Evolutionary conservation across 495 filamentous ascomycete genomes (phyloP).

Genomic region (Collariella sp.): DNA sequence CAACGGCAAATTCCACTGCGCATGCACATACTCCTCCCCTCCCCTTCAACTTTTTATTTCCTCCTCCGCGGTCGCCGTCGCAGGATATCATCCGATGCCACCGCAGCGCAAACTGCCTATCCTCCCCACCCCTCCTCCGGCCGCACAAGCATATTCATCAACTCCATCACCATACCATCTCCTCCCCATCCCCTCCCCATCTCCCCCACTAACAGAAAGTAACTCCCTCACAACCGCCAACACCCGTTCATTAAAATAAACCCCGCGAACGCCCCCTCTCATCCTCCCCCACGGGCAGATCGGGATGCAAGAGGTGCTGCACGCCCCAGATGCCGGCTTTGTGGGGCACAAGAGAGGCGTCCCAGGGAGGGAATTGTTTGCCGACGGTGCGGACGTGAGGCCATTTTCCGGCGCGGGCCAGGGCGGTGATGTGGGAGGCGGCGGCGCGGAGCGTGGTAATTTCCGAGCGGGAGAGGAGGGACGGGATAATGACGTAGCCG

Average conservation of each 20-base stretch:
- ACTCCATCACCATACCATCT: constrained; percentile 58
- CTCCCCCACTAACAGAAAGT: constrained; percentile 21
- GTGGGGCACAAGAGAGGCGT: constrained; percentile 21
- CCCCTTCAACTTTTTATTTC: constrained; percentile 37
- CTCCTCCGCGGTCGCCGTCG: constrained; percentile 46
- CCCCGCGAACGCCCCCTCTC: constrained; percentile 39
- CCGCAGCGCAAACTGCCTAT: constrained; percentile 52
- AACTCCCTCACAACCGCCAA: constrained; percentile 49
- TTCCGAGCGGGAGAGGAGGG: constrained; percentile 24
- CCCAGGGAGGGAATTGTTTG: constrained; percentile 83
- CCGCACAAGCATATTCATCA: constrained; percentile 70
- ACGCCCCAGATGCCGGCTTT: constrained; percentile 73
- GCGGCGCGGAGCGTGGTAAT: constrained; percentile 44
- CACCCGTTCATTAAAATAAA: constrained; percentile 61
- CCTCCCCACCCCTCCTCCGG: constrained; percentile 28
- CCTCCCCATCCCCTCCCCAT: not conserved
- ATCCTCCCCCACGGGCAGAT: constrained; percentile 38
- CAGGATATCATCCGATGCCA: constrained; percentile 78
- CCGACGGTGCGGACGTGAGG: constrained; percentile 72
- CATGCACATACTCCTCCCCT: constrained; percentile 37
- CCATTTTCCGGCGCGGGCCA: constrained; percentile 57
- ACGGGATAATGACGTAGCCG: constrained; percentile 34
- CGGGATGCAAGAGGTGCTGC: constrained; percentile 71
- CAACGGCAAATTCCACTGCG: constrained; percentile 73
- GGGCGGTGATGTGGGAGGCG: constrained; percentile 42